These are phyloP conservation scores for Colletotrichum aenigma DNA, from an alignment of 2,329 filamentous ascomycete genomes.

Conservation along the genomic window DNA sequence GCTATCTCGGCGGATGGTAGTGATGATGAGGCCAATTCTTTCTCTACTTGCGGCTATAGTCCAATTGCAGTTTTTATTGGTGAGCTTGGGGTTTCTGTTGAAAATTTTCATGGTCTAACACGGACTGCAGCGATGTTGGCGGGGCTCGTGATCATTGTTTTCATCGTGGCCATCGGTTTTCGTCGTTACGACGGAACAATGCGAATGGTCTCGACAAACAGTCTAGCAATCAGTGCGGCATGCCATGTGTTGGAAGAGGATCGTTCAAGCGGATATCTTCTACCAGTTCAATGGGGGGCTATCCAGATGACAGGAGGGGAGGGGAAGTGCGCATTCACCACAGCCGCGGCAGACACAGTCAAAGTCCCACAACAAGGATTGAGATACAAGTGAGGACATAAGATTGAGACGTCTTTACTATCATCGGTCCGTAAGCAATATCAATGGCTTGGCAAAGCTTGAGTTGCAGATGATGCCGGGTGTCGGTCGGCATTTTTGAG, in stretches of 20 bases:
- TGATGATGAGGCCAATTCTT: conserved; percentile 27
- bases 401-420: neutral
- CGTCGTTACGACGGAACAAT: conserved; percentile 33
- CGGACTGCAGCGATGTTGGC: conserved; percentile 18
- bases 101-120: neutral
- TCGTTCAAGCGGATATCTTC: neutral
- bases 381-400: neutral
- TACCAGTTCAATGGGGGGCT: neutral
- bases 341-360: neutral
- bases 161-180: conserved; percentile 25
- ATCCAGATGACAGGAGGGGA: neutral
- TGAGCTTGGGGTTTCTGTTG: neutral
- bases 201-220: conserved; percentile 22
- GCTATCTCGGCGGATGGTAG: conserved; percentile 26
- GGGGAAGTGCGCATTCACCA: neutral
- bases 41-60: conserved; percentile 33
- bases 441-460: neutral
- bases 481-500: neutral
- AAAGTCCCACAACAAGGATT: neutral
- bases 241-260: neutral
- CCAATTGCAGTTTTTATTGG: conserved; percentile 8
- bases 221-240: neutral
- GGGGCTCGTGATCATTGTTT: conserved; percentile 8
- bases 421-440: neutral
- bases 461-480: neutral